Conservation (phyloP, 106 monocot species). For the Dioscorea zingiberensis region DNA sequence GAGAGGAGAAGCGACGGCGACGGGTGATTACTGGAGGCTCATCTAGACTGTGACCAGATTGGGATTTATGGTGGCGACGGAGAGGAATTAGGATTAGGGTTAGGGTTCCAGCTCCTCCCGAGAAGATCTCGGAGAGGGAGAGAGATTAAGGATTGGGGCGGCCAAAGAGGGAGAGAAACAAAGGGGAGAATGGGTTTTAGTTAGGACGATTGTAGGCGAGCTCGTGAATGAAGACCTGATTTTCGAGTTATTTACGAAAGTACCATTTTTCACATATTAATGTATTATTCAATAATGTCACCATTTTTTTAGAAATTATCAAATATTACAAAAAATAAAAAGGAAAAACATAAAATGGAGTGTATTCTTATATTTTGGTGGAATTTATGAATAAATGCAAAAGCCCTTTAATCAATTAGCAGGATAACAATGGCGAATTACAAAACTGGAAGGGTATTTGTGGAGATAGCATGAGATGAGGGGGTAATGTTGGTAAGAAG, state of each 20-base stretch:
- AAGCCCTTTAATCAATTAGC: too few relatives aligned
- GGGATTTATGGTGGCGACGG: background rate
- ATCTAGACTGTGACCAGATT: too few relatives aligned
- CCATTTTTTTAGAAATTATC: too few relatives aligned
- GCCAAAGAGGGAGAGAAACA: background rate
- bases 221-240: background rate
- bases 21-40: conserved; percentile 4
- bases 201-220: background rate
- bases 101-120: conserved; percentile 1
- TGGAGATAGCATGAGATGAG: too few relatives aligned
- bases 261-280: background rate
- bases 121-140: background rate
- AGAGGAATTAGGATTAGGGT: background rate
- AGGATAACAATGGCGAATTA: too few relatives aligned
- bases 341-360: too few relatives aligned
- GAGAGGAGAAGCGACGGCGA: background rate
- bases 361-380: too few relatives aligned
- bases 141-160: background rate
- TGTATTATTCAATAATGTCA: too few relatives aligned
- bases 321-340: too few relatives aligned
- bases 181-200: background rate
- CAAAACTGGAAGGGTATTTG: too few relatives aligned
- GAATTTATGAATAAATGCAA: too few relatives aligned
- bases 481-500: too few relatives aligned
- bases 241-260: conserved; percentile 10